Conservation (phyloP, 2,329 filamentous ascomycete genomes). For the Fusarium longipes region DNA sequence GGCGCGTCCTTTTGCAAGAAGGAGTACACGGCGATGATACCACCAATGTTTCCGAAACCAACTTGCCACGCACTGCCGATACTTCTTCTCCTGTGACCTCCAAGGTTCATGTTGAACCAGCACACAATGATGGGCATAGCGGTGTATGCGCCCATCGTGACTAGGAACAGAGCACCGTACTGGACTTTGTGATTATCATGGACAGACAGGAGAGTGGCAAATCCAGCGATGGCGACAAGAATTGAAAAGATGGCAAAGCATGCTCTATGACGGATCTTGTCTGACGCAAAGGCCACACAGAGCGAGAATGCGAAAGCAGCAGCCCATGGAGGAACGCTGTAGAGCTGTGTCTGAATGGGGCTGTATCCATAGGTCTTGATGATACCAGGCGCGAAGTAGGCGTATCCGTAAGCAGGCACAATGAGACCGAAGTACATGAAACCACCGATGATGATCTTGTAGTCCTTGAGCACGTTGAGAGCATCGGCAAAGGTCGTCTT, state of each 20-base stretch:
- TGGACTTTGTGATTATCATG: constrained; percentile 74
- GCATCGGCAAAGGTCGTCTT: constrained; percentile 70
- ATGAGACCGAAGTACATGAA: constrained; percentile 86
- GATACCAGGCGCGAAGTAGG: constrained; percentile 81
- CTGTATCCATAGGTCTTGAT: constrained; percentile 73
- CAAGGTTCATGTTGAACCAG: constrained; percentile 85
- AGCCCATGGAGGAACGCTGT: constrained; percentile 69
- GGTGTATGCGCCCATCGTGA: constrained; percentile 82
- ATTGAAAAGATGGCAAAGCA: constrained; percentile 77
- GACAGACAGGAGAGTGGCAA: constrained; percentile 77
- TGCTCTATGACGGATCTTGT: constrained; percentile 78
- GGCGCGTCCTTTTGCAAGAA: constrained; percentile 76
- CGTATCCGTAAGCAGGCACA: constrained; percentile 81
- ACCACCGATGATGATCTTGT: constrained; percentile 77
- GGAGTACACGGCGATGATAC: constrained; percentile 79
- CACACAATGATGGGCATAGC: constrained; percentile 91
- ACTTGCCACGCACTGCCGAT: constrained; percentile 82
- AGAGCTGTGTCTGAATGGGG: constrained; percentile 67
- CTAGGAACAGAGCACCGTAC: constrained; percentile 84
- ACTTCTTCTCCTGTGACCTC: constrained; percentile 75
- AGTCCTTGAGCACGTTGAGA: constrained; percentile 74
- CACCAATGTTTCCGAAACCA: constrained; percentile 82
- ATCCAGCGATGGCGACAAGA: constrained; percentile 76
- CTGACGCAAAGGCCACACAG: constrained; percentile 77
- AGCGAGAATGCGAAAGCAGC: constrained; percentile 84